Conservation (phyloP, 2,329 filamentous ascomycete genomes). For the Epichloe glyceriae region DNA sequence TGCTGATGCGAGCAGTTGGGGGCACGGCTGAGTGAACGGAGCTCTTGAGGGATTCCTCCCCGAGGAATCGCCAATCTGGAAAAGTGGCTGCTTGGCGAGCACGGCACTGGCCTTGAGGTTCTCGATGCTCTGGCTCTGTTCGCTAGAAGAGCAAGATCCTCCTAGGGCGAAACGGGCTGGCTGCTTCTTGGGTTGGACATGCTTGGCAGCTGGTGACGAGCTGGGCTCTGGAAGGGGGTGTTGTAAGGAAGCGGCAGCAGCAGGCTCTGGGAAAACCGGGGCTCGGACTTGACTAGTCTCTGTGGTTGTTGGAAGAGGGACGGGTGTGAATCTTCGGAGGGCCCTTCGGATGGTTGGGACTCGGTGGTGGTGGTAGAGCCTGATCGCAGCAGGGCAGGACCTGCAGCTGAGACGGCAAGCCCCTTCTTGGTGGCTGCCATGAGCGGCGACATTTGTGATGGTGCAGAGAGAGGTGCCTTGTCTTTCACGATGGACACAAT, state of each 20-base stretch:
- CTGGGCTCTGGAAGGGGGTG: conserved; percentile 46
- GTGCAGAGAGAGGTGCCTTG: conserved; percentile 45
- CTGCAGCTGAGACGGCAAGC: conserved; percentile 13
- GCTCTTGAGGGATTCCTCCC: conserved; percentile 63
- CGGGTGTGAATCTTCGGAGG: conserved; percentile 14
- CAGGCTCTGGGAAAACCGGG: conserved; percentile 37
- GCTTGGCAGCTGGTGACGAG: conserved; percentile 46
- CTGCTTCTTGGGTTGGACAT: conserved; percentile 52
- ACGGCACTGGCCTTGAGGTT: conserved; percentile 16
- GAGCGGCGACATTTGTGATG: conserved; percentile 16
- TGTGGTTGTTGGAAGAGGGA: conserved; percentile 14
- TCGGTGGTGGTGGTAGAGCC: conserved; percentile 17
- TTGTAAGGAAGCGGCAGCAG: conserved; percentile 34
- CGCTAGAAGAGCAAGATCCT: conserved; percentile 64
- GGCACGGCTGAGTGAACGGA: conserved; percentile 31
- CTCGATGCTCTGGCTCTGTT: conserved; percentile 37
- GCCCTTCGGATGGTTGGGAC: no score
- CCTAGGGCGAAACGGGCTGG: conserved; percentile 59
- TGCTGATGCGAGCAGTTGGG: conserved; percentile 58
- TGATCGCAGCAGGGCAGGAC: conserved; percentile 24
- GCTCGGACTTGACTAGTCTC: conserved; percentile 54
- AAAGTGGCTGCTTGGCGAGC: conserved; percentile 27
- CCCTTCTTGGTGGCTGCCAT: conserved; percentile 32
- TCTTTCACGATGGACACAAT: conserved; percentile 86
- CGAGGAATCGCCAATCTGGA: conserved; percentile 45